These are phyloP conservation scores for Alternaria ethzedia DNA, from an alignment of 2,329 filamentous ascomycete genomes.

Conservation along the genomic window DNA sequence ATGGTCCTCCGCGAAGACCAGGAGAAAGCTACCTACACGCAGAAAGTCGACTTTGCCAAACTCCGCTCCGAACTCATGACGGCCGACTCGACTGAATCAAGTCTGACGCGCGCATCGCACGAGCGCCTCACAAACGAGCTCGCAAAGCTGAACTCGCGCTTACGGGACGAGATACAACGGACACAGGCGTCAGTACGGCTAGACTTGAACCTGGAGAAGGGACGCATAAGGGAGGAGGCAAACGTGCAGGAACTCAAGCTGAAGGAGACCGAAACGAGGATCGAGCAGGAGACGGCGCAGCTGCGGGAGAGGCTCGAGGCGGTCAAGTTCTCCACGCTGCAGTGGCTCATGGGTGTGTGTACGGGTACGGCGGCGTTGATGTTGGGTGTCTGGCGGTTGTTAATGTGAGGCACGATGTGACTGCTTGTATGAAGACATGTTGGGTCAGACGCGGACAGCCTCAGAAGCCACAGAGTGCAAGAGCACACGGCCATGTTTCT, in stretches of 20 bases:
- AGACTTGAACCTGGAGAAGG: constrained; percentile 96
- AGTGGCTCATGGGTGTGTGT: constrained; percentile 90
- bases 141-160: constrained; percentile 85
- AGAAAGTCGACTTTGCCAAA: constrained; percentile 98
- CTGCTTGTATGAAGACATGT: background rate
- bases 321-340: constrained; percentile 96
- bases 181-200: constrained; percentile 92
- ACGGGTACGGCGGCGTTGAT: constrained; percentile 70
- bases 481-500: constrained; percentile 8
- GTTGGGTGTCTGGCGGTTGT: constrained; percentile 70
- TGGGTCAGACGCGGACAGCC: background rate
- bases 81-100: constrained; percentile 87
- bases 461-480: background rate
- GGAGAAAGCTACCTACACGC: constrained; percentile 75
- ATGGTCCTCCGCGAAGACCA: constrained; percentile 98
- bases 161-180: constrained; percentile 91
- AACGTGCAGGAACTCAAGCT: constrained; percentile 97
- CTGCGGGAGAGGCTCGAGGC: constrained; percentile 91
- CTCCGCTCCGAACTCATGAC: constrained; percentile 92
- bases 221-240: constrained; percentile 92
- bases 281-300: constrained; percentile 91
- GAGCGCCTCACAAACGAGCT: constrained; percentile 94
- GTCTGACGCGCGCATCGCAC: constrained; percentile 86
- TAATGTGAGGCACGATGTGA: constrained; percentile 58
- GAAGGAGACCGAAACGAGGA: constrained; percentile 97